Base-by-base conservation (phyloP, 2,329 filamentous ascomycete genomes). In the Xylaria sp. region DNA sequence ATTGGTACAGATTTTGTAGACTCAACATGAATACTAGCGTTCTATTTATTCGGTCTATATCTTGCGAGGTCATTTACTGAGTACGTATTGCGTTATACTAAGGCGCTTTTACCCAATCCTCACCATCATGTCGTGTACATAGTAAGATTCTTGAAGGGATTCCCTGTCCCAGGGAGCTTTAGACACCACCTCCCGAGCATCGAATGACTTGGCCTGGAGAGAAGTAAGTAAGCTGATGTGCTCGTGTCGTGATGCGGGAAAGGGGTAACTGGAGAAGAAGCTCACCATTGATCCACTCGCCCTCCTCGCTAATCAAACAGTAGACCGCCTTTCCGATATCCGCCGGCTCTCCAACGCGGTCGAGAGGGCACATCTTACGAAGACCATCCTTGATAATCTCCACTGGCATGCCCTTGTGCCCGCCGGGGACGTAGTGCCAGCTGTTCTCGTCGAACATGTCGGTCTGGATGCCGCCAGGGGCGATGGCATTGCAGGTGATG, bases 401-500 rank as follows among this genome's bases (percentile, higher is more conserved):
- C 70, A 81, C 83, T 60, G 78, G 79, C 84, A 85, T 85, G 71
- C 82, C 83, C 74, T 84, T 82, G 74, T 82, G 81, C 63, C 85
- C 86, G 68, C 86, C 86, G 13, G 88, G 87, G 23, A 87, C 87
- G 78, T 90, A 90, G 77, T 88, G 86, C 88, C 88, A 90, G 27
- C 88, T 85, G 79, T 91, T 91, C 79, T 88, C 85, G 69, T 90
- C 85, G 82, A 91, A 93, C 91, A 93, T 93, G 79, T 93, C 92
- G 51, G 85, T 90, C 85, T 92, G 91, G 82, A 92, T 90, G 53
- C 90, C 90, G 65, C 90, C 90, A 1, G 91, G 91, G 1, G 91
- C 91, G 55, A 92, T 89, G 72, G 89, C 90, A 75, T 93, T 93
- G 80, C 91, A 90, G 0, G 90, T 92, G 76, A 92, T 89, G 60